These are phyloP conservation scores for Penicillium herquei DNA, from an alignment of 495 filamentous ascomycete species.

Conservation along the genomic window DNA sequence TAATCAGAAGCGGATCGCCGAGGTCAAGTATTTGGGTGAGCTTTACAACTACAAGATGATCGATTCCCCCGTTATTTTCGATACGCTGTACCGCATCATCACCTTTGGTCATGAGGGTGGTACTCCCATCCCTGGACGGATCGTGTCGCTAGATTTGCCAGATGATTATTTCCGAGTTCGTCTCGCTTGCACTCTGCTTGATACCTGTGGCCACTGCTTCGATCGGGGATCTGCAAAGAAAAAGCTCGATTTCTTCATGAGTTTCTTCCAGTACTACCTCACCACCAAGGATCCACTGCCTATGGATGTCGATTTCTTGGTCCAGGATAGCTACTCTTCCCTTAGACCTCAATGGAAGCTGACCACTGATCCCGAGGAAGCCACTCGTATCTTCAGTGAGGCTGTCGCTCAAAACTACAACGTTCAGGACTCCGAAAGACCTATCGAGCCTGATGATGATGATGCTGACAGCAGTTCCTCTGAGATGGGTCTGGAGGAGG, in stretches of 20 bases:
- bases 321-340: slow-evolving; percentile 85
- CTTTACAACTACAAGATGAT: slow-evolving; percentile 98
- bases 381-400: slow-evolving; percentile 78
- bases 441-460: slow-evolving; percentile 63
- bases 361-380: slow-evolving; percentile 75
- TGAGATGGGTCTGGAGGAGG: slow-evolving; percentile 62
- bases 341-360: slow-evolving; percentile 92
- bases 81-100: slow-evolving; percentile 90
- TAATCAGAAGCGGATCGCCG: slow-evolving; percentile 92
- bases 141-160: slow-evolving; percentile 75
- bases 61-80: slow-evolving; percentile 93
- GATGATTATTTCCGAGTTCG: slow-evolving; percentile 97
- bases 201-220: slow-evolving; percentile 95
- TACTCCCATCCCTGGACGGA: slow-evolving; percentile 71
- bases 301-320: slow-evolving; percentile 96
- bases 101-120: slow-evolving; percentile 87
- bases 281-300: slow-evolving; percentile 88
- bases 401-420: slow-evolving; percentile 88
- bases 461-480: slow-evolving; percentile 58
- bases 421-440: slow-evolving; percentile 64
- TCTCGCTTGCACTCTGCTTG: slow-evolving; percentile 81
- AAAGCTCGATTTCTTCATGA: slow-evolving; percentile 97
- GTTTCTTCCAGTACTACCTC: slow-evolving; percentile 97
- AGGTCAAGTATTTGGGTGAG: slow-evolving; percentile 95
- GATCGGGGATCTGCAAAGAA: slow-evolving; percentile 91